Evolutionary conservation across 805 yeast species (phyloP).

Genomic region (Zygoascus flipseniorum): DNA sequence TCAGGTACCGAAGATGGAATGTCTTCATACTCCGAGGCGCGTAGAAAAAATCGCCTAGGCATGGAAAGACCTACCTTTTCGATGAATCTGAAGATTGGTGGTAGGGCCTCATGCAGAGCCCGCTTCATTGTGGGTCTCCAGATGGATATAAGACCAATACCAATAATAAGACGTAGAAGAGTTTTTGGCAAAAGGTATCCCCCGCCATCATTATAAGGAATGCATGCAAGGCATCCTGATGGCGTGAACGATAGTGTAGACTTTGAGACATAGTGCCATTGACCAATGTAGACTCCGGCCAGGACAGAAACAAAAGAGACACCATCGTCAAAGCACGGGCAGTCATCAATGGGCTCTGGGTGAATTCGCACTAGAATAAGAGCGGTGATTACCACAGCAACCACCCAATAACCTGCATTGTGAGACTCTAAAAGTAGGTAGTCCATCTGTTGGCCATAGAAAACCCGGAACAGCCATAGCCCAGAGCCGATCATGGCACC

Average conservation of each 20-base stretch:
- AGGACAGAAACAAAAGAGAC: constrained; percentile 90
- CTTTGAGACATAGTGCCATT: constrained; percentile 33
- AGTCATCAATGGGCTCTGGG: constrained; percentile 80
- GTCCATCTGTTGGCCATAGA: constrained; percentile 40
- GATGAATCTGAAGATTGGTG: constrained; percentile 45
- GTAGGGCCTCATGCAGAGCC: constrained; percentile 46
- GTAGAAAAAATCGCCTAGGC: constrained; percentile 33
- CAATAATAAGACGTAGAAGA: constrained; percentile 46
- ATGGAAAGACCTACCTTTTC: constrained; percentile 30
- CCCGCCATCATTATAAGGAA: constrained; percentile 12
- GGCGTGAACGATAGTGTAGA: neutral
- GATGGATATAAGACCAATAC: constrained; percentile 49
- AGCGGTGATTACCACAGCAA: neutral
- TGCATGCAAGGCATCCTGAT: constrained; percentile 9
- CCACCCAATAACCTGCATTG: constrained; percentile 3
- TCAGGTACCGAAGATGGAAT: constrained; percentile 30
- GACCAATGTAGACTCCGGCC: constrained; percentile 62
- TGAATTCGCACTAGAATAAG: constrained; percentile 49
- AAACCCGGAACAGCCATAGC: constrained; percentile 41
- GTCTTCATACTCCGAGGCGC: constrained; percentile 30
- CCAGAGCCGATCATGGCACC: constrained; percentile 60
- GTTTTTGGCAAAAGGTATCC: constrained; percentile 25
- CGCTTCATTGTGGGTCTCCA: constrained; percentile 77
- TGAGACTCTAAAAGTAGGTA: constrained; percentile 24
- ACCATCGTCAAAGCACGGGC: constrained; percentile 94